A percentile compares a stretch with the other conserved stretches of the same genome.
These are phyloP conservation scores for Fusarium pseudoanthophilum DNA, from an alignment of 2,329 filamentous ascomycete genomes.

Conservation along the genomic window DNA sequence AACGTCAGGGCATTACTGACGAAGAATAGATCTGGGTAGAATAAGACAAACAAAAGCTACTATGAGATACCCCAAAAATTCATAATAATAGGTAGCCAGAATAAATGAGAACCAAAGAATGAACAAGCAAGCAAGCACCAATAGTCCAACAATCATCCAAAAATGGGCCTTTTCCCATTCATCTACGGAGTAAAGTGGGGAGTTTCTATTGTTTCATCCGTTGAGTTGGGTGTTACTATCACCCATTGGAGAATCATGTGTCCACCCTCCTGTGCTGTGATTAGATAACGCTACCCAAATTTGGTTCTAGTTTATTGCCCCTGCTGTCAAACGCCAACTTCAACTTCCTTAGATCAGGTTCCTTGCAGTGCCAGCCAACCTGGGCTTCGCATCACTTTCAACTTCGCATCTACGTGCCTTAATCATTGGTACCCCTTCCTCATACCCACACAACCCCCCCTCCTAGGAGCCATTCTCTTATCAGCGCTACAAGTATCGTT, in stretches of 20 bases:
- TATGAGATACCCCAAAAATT: constrained; percentile 43
- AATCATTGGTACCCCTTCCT: constrained; percentile 25
- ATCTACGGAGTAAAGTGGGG: constrained; percentile 13
- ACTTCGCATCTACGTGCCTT: background rate
- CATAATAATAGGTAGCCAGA: constrained; percentile 15
- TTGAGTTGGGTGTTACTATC: constrained; percentile 11
- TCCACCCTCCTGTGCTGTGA: constrained; percentile 27
- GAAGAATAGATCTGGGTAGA: constrained; percentile 21
- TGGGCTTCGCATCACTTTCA: constrained; percentile 27
- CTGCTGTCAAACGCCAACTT: constrained; percentile 36
- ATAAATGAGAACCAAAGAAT: background rate
- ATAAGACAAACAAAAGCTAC: constrained; percentile 29
- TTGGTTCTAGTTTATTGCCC: constrained; percentile 25
- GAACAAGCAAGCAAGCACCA: background rate
- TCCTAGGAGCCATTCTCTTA: constrained; percentile 43
- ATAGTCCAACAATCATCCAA: background rate
- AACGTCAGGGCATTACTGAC: constrained; percentile 26
- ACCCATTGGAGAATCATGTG: constrained; percentile 37
- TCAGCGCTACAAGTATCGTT: constrained; percentile 32
- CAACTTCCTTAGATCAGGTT: constrained; percentile 42
- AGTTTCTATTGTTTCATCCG: constrained; percentile 18
- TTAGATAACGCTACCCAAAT: constrained; percentile 41
- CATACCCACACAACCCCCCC: constrained; percentile 1
- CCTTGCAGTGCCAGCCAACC: constrained; percentile 24
- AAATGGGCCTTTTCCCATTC: background rate